Evolutionary conservation across 2,329 filamentous ascomycete genomes (phyloP), one percentile per base, ranked within the genome.

Genomic region (Sphaceloma murrayae): DNA sequence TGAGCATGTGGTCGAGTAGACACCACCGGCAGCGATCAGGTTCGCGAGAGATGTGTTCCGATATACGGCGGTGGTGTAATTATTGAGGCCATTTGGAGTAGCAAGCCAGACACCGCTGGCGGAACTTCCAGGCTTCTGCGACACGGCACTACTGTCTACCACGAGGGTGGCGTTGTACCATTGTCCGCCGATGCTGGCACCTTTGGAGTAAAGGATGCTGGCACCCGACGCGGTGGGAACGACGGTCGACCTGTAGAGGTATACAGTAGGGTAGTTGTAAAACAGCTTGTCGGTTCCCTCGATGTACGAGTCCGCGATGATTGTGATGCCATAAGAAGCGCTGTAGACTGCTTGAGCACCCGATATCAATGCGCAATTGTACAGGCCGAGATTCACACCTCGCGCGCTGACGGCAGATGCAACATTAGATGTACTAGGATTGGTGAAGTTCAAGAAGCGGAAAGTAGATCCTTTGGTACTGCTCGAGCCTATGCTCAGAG

Each of bases 221-320:
- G 58, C 32, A 11, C 40, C 40, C 2, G 51, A 56, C 2, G 54
- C 52, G 0, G 64, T 62, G 1, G 66, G 60, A 0, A 63, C 61
- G 38, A 72, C 63, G 0, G 61, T 66, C 0, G 67, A 65, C 5
- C 60, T 58, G 47, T 63, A 70, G 0, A 71, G 48, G 45, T 69
- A 70, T 0, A 67, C 46, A 7, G 62, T 62, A 0, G 62, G 60
- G 8, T 60, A 64, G 24, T 62, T 60, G 46, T 62, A 64, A 38
- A 71, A 59, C 1, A 66, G 49, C 49, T 68, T 68, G 40, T 67
- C 62, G 5, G 57, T 48, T 2, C 64, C 67, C 47, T 70, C 64
- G 5, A 71, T 58, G 46, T 69, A 69, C 0, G 64, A 67, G 49
- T 68, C 61, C 8, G 65, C 62, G 16, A 70, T 59, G 18, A 71